Evolutionary conservation across 345 rosid genomes (phyloP).

Genomic region (Microthlaspi erraticum): DNA sequence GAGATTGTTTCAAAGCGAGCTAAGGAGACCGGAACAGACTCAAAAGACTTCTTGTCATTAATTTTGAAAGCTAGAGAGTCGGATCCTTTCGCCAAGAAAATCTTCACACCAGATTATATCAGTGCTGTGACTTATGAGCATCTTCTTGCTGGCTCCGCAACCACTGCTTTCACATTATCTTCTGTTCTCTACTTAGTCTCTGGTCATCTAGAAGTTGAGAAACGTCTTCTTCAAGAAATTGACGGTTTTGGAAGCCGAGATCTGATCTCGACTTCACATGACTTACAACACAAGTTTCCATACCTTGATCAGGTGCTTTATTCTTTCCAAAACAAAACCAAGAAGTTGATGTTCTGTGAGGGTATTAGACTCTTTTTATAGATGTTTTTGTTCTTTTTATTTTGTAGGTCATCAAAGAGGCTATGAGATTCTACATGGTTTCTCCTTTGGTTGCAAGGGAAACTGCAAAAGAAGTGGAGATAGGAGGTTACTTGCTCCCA

Average conservation of each 20-base stretch:
- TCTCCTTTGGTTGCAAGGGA: conserved; percentile 89
- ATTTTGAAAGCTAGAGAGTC: conserved; percentile 74
- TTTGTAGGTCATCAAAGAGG: conserved; percentile 80
- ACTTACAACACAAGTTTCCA: conserved; percentile 74
- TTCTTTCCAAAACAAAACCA: neutral
- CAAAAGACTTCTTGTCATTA: conserved; percentile 80
- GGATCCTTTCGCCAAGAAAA: conserved; percentile 51
- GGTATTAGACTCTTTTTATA: neutral
- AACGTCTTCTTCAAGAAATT: conserved; percentile 69
- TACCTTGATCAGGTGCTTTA: conserved; percentile 72
- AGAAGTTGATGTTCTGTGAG: neutral
- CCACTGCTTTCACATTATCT: conserved; percentile 84
- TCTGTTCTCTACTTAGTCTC: conserved; percentile 71
- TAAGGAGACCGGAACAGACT: conserved; percentile 51
- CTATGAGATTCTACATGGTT: conserved; percentile 81
- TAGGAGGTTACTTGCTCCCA: conserved; percentile 85
- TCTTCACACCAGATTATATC: conserved; percentile 69
- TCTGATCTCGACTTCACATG: conserved; percentile 60
- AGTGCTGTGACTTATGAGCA: conserved; percentile 94
- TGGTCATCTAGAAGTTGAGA: conserved; percentile 75
- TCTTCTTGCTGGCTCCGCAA: conserved; percentile 90
- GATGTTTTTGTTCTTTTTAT: neutral
- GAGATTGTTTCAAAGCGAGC: conserved; percentile 76
- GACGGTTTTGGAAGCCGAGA: conserved; percentile 68
- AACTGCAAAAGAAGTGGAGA: conserved; percentile 75